Evolutionary conservation across 192 early-diverging fungal species (phyloP).

Genomic region (Fimicolochytrium jonesii): DNA sequence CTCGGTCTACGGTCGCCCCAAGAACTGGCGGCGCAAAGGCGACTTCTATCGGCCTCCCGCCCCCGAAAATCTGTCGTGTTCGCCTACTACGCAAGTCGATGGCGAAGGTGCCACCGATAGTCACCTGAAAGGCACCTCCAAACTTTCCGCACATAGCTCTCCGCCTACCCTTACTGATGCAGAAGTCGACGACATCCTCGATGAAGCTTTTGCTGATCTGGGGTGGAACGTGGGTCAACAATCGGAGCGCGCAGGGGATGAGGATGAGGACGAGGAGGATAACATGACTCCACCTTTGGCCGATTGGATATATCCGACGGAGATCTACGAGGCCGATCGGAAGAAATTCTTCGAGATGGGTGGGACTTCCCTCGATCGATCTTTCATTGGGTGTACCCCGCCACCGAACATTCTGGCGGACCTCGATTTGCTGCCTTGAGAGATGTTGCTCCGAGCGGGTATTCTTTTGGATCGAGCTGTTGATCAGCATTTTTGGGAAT

Average conservation of each 20-base stretch:
- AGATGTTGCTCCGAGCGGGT: no score
- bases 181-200: not conserved
- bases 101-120: not conserved
- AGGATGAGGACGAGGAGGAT: not conserved
- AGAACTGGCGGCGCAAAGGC: not conserved
- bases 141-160: not conserved
- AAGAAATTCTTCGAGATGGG: not conserved
- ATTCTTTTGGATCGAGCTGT: no score
- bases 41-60: not conserved
- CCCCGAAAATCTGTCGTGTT: no score
- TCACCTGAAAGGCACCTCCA: not conserved
- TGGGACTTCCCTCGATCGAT: not conserved
- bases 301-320: not conserved
- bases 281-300: not conserved
- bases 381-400: conserved; percentile 16
- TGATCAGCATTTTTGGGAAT: no score
- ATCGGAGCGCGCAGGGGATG: not conserved
- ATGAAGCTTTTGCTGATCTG: conserved; percentile 8
- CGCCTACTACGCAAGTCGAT: not conserved
- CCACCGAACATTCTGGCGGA: no score
- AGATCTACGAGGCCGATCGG: not conserved
- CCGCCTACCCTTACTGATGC: not conserved
- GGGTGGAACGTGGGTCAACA: not conserved
- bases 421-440: no score
- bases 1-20: no score